These are phyloP conservation scores for Atractiella rhizophila DNA, from an alignment of 768 basidiomycete genomes.

Conservation along the genomic window DNA sequence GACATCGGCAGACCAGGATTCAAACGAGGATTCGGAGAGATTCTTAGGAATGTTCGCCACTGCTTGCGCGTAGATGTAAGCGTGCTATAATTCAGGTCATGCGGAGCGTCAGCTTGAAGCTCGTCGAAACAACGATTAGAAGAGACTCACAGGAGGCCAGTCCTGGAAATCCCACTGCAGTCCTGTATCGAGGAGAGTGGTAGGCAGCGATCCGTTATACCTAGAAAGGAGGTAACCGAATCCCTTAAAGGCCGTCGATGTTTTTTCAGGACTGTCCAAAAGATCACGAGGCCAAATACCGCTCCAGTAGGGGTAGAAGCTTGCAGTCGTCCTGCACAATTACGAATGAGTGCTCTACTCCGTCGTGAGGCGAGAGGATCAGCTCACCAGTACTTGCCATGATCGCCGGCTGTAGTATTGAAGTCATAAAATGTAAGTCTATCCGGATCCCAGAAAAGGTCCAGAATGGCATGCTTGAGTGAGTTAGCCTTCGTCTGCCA, in stretches of 20 bases:
- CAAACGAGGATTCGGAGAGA: conserved; percentile 33
- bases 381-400: conserved; percentile 40
- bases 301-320: conserved; percentile 47
- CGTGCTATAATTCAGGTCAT: conserved; percentile 67
- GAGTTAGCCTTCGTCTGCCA: conserved; percentile 10
- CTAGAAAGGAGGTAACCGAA: conserved; percentile 36
- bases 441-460: conserved; percentile 56
- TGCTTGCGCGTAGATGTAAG: conserved; percentile 45
- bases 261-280: conserved; percentile 30
- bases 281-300: conserved; percentile 57
- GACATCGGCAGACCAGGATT: conserved; percentile 22
- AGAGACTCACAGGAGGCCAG: not conserved
- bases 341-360: too few relatives aligned
- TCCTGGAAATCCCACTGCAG: conserved; percentile 45
- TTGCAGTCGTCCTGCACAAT: not conserved
- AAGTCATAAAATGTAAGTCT: conserved; percentile 85
- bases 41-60: conserved; percentile 48
- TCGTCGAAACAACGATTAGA: not conserved
- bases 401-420: conserved; percentile 41
- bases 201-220: conserved; percentile 67
- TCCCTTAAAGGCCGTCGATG: conserved; percentile 47
- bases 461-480: conserved; percentile 48
- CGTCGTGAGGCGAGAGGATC: conserved; percentile 27
- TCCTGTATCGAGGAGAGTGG: conserved; percentile 51
- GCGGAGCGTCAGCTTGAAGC: conserved; percentile 6